phyloP scores from a whole-genome alignment of 345 rosid genomes.

The Salix brachista region DNA sequence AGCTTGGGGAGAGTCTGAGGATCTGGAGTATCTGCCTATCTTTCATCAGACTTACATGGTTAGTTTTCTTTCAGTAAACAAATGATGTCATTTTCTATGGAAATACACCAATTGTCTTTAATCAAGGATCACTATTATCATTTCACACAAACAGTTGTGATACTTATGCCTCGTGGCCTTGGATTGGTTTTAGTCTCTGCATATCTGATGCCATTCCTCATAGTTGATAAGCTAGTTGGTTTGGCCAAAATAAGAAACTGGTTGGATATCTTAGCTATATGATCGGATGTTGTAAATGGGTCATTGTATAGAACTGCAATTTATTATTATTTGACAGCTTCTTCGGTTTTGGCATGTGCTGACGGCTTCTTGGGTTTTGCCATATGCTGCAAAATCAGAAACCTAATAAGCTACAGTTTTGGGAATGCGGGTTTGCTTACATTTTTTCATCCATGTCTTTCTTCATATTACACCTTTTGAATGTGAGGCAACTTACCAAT shows the following conservation, averaged over 20 bases:
- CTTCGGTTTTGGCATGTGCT: not conserved
- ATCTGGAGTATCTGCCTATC: constrained; percentile 74
- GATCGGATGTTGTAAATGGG: not conserved
- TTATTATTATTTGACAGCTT: not conserved
- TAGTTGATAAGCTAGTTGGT: not conserved
- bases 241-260: not conserved
- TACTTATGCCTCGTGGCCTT: not conserved
- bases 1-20: constrained; percentile 77
- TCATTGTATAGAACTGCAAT: not conserved
- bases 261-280: not conserved
- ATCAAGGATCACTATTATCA: not conserved
- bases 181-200: not conserved
- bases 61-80: not conserved
- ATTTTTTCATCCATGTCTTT: not conserved
- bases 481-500: not conserved
- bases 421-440: not conserved
- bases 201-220: not conserved
- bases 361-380: not conserved
- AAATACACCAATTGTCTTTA: not conserved
- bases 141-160: not conserved
- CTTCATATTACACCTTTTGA: not conserved
- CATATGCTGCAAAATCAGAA: not conserved
- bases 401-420: not conserved
- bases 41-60: constrained; percentile 75
- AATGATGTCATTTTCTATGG: not conserved